phyloP scores from a whole-genome alignment of 306 rosid species.

The Purshia tridentata region DNA sequence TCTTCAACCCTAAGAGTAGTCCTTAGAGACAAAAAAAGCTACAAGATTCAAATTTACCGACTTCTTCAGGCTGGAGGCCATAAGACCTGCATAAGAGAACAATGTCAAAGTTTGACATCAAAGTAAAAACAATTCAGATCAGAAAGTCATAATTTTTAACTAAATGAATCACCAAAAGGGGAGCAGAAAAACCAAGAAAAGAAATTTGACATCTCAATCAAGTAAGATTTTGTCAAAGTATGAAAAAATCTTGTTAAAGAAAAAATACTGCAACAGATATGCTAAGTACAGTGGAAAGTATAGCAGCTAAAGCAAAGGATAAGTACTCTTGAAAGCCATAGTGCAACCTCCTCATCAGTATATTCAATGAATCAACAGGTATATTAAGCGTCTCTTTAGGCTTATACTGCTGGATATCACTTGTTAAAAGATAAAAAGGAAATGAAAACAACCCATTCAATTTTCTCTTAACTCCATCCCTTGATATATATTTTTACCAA shows the following conservation, averaged over 20 bases:
- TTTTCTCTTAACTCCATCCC: neutral
- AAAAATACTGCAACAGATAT: neutral
- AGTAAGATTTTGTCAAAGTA: neutral
- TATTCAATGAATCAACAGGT: neutral
- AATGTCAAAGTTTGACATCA: conserved; percentile 17
- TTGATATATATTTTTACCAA: neutral
- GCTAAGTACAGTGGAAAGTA: neutral
- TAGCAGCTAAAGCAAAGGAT: neutral
- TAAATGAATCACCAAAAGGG: neutral
- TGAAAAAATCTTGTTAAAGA: neutral
- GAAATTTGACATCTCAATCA: conserved; percentile 7
- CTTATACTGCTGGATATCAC: neutral
- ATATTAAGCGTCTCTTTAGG: neutral
- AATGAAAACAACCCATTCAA: neutral
- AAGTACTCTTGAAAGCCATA: neutral
- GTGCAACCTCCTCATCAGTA: neutral
- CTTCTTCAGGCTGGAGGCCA: conserved; percentile 72
- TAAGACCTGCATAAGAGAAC: conserved; percentile 49
- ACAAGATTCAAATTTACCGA: conserved; percentile 36
- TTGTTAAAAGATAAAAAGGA: neutral
- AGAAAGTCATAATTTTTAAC: neutral
- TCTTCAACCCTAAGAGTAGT: conserved; percentile 38
- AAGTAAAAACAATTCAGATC: conserved; percentile 9
- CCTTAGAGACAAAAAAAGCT: conserved; percentile 35
- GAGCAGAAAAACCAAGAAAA: conserved; percentile 1